Percentiles rank a stretch among this genome's conserved stretches.
Conservation (phyloP, 106 monocot genomes). For the Alisma plantagoaquatica region DNA sequence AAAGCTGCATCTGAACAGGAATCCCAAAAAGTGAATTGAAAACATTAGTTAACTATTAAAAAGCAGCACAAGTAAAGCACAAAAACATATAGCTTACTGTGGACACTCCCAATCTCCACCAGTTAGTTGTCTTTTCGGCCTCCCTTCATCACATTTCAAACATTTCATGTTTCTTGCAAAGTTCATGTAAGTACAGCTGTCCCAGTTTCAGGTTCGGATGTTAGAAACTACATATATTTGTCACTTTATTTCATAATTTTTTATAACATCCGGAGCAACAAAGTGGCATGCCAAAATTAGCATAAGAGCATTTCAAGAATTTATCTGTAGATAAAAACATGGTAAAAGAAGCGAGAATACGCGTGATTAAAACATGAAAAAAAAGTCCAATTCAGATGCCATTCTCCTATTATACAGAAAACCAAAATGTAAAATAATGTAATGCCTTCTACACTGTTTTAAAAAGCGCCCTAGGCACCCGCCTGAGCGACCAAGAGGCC, state of each 20-base stretch:
- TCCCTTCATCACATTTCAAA: slow-evolving; percentile 65
- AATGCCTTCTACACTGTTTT: no score
- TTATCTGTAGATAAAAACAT: neutral
- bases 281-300: neutral
- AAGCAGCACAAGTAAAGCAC: neutral
- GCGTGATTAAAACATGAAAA: neutral
- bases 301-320: neutral
- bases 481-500: no score
- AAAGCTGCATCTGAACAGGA: slow-evolving; percentile 71
- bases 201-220: slow-evolving; percentile 20
- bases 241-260: neutral
- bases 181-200: slow-evolving; percentile 93
- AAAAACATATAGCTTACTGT: slow-evolving; percentile 48
- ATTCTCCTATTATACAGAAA: no score
- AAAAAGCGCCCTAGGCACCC: no score
- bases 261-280: neutral
- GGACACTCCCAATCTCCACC: slow-evolving; percentile 98
- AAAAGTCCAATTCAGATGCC: no score
- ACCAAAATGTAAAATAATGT: no score
- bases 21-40: neutral
- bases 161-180: slow-evolving; percentile 78
- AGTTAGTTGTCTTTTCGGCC: slow-evolving; percentile 63
- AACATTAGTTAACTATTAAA: neutral
- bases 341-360: neutral
- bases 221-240: neutral